phyloP scores from a whole-genome alignment of 768 basidiomycete genomes.

The Russula sp. region DNA sequence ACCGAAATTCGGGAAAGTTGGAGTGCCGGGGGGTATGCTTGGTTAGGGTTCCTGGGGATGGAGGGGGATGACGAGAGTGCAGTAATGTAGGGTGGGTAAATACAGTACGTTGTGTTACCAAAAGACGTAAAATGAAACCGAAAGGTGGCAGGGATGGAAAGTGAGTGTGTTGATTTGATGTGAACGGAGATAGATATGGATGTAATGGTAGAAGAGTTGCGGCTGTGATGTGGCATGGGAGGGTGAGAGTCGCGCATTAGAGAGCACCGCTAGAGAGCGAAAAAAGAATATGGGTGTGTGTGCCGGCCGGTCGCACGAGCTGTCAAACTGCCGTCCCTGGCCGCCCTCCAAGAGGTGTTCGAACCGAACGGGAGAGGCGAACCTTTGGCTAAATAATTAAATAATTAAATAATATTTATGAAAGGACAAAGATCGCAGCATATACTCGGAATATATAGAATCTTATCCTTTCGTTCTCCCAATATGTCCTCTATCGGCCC shows the following conservation, averaged over 20 bases:
- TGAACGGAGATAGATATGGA: slow-evolving; percentile 29
- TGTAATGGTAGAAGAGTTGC: slow-evolving; percentile 27
- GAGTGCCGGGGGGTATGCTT: slow-evolving; percentile 27
- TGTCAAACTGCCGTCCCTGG: slow-evolving; percentile 29
- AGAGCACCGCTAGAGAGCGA: slow-evolving; percentile 24
- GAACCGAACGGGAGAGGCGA: not conserved
- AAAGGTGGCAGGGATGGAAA: slow-evolving; percentile 28
- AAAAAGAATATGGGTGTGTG: slow-evolving; percentile 28
- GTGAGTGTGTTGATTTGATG: slow-evolving; percentile 26
- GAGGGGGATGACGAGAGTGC: slow-evolving; percentile 19
- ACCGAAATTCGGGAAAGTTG: slow-evolving; percentile 20
- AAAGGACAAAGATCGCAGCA: not conserved
- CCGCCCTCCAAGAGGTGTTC: slow-evolving; percentile 13
- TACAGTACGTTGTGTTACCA: slow-evolving; percentile 27
- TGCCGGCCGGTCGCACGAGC: slow-evolving; percentile 29
- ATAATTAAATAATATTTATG: not conserved
- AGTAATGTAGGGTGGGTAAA: slow-evolving; percentile 23
- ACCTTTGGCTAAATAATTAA: not conserved
- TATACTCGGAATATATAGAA: slow-evolving; percentile 4
- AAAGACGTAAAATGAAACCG: slow-evolving; percentile 28
- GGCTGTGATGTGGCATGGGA: slow-evolving; percentile 31
- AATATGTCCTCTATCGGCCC: slow-evolving; percentile 18
- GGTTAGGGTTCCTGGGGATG: slow-evolving; percentile 25
- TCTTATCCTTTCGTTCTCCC: slow-evolving; percentile 16
- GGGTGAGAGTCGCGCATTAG: slow-evolving; percentile 26